Evolutionary conservation across 306 rosid genomes (phyloP), one percentile per base, ranked within the genome.

Genomic region (Quercus dentata): DNA sequence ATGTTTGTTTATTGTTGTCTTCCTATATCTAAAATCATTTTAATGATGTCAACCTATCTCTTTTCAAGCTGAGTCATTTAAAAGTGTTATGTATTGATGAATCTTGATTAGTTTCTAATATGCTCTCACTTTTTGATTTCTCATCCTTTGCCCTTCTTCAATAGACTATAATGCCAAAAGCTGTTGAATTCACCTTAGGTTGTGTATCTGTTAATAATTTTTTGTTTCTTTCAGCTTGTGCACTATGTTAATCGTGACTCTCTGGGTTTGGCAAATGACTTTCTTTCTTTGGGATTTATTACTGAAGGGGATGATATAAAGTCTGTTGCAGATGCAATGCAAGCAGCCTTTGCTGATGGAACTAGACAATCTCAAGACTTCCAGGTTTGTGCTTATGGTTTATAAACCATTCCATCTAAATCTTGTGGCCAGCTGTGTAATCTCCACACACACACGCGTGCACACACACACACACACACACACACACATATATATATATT

Each of bases 241-340:
- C 99, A 95, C 93, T 95, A 86, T 73, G 98, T 93, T 86, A 95
- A 95, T 80, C 98, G 93, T 41, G 99, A 95, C 87, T 90, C 99
- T 71, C 87, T 91, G 87, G 91, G 99, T 84, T 88, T 95, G 92
- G 99, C 97, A 82, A 95, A 91, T 87, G 99, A 95, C 86, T 95
- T 89, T 78, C 96, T 93, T 82, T 95, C 98, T 49, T 84, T 93
- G 91, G 99, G 98, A 91, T 95, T 95, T 80, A 76, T 95, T 82
- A 96, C 97, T 83, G 99, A 95, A 87, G 98, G 89, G 76, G 88
- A 81, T 73, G 92, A 91, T 74, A 57, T 90, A 62, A 89, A 82
- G 75, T 74, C 85, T 55, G 96, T 95, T 85, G 86, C 98, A 79
- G 88, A 84, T 86, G 90, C 96, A 6, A 80, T 95, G 84, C 82